Evolutionary conservation across 2,329 filamentous ascomycete species (phyloP).

Genomic region (Claviceps africana): DNA sequence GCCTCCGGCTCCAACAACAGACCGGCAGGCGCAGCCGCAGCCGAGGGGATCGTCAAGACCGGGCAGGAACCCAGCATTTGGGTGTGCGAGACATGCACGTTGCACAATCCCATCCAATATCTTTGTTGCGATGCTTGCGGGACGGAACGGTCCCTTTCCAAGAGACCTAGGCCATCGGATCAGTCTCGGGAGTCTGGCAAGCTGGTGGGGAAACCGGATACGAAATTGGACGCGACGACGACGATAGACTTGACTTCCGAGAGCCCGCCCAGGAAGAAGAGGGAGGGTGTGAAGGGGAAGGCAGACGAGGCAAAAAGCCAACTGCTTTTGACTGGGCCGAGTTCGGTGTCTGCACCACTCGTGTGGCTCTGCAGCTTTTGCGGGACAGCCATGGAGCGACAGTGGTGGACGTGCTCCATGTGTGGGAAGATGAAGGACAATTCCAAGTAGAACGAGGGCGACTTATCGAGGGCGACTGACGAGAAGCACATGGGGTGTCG

Average conservation of each 20-base stretch:
- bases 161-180: constrained; percentile 7
- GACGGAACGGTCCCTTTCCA: constrained; percentile 20
- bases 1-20: not conserved
- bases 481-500: not conserved
- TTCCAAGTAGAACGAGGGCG: constrained; percentile 19
- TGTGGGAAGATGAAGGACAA: constrained; percentile 41
- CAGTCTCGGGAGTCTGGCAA: not conserved
- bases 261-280: constrained; percentile 15
- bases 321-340: constrained; percentile 6
- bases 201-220: constrained; percentile 8
- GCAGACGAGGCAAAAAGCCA: constrained; percentile 2
- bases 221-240: constrained; percentile 5
- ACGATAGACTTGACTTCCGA: constrained; percentile 21
- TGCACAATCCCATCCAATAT: constrained; percentile 37
- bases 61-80: constrained; percentile 21
- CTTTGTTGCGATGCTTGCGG: constrained; percentile 45
- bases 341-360: constrained; percentile 10
- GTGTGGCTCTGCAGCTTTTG: constrained; percentile 41
- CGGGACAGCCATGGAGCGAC: constrained; percentile 34
- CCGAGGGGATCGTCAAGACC: not conserved
- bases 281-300: constrained; percentile 1
- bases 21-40: not conserved
- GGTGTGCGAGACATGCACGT: constrained; percentile 42
- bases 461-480: not conserved
- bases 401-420: constrained; percentile 43